These are phyloP conservation scores for Penicillium sp. DNA, from an alignment of 2,329 filamentous ascomycete species.

Conservation along the genomic window DNA sequence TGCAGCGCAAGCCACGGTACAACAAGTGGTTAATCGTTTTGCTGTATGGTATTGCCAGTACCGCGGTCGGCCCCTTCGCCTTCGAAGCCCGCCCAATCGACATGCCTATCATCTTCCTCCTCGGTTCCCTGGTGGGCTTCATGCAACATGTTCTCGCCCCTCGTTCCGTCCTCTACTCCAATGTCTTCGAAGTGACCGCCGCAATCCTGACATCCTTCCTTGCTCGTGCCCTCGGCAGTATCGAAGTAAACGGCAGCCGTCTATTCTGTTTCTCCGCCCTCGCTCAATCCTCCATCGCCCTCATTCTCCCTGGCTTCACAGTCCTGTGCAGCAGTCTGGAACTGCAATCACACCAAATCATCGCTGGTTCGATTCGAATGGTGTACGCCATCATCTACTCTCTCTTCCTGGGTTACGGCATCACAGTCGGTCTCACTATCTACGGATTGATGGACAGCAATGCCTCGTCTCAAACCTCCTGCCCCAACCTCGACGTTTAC, in stretches of 20 bases:
- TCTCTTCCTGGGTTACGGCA: slow-evolving; percentile 71
- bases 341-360: slow-evolving; percentile 68
- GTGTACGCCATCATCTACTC: slow-evolving; percentile 76
- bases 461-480: slow-evolving; percentile 53
- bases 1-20: slow-evolving; percentile 58
- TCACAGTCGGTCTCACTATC: slow-evolving; percentile 66
- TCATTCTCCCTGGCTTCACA: slow-evolving; percentile 71
- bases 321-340: slow-evolving; percentile 65
- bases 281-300: slow-evolving; percentile 70
- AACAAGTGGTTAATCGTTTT: slow-evolving; percentile 59
- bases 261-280: slow-evolving; percentile 73
- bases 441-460: slow-evolving; percentile 62
- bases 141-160: slow-evolving; percentile 77
- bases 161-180: slow-evolving; percentile 67
- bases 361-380: slow-evolving; percentile 73
- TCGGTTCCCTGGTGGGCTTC: slow-evolving; percentile 73
- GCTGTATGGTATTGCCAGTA: slow-evolving; percentile 74
- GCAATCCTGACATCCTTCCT: slow-evolving; percentile 69
- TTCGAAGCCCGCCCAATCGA: slow-evolving; percentile 79
- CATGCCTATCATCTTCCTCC: slow-evolving; percentile 73
- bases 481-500: slow-evolving; percentile 55
- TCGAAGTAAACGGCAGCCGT: slow-evolving; percentile 49
- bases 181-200: slow-evolving; percentile 67
- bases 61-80: slow-evolving; percentile 76
- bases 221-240: slow-evolving; percentile 68